These are phyloP conservation scores for Halophytophthora batemanensis DNA, from an alignment of 352 stramenopile genomes.

Conservation along the genomic window DNA sequence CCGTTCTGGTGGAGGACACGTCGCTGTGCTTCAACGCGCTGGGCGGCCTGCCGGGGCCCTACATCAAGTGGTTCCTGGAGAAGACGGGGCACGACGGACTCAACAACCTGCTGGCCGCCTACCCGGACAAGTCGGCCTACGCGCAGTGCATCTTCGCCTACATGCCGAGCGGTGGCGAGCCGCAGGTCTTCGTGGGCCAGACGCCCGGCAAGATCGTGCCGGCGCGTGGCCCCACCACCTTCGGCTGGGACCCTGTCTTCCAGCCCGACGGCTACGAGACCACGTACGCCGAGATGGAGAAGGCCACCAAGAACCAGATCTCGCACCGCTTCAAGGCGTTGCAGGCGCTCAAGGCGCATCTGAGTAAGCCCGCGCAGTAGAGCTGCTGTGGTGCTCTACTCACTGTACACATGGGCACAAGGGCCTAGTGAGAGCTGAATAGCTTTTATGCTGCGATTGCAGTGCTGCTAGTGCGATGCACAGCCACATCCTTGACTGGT, in stretches of 20 bases:
- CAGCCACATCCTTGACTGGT: no score
- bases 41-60: conserved; percentile 91
- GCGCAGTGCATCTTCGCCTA: conserved; percentile 97
- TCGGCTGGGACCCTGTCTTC: conserved; percentile 92
- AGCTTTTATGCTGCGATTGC: no score
- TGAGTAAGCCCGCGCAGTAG: conserved; percentile 23
- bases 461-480: no score
- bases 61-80: conserved; percentile 99
- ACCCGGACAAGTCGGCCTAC: conserved; percentile 95
- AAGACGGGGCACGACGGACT: conserved; percentile 91
- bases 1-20: conserved; percentile 96
- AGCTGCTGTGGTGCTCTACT: no score
- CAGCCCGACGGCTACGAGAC: conserved; percentile 74
- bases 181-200: conserved; percentile 92
- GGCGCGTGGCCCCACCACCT: conserved; percentile 78
- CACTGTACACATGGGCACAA: no score
- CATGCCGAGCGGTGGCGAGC: conserved; percentile 63
- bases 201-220: conserved; percentile 93
- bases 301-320: conserved; percentile 88
- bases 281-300: conserved; percentile 92
- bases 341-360: conserved; percentile 52
- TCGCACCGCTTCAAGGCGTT: conserved; percentile 87
- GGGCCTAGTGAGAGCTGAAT: no score
- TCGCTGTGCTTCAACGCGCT: conserved; percentile 97
- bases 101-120: conserved; percentile 94